Evolutionary conservation across 2,329 filamentous ascomycete species (phyloP).

Genomic region (Teratosphaeria nubilosa): DNA sequence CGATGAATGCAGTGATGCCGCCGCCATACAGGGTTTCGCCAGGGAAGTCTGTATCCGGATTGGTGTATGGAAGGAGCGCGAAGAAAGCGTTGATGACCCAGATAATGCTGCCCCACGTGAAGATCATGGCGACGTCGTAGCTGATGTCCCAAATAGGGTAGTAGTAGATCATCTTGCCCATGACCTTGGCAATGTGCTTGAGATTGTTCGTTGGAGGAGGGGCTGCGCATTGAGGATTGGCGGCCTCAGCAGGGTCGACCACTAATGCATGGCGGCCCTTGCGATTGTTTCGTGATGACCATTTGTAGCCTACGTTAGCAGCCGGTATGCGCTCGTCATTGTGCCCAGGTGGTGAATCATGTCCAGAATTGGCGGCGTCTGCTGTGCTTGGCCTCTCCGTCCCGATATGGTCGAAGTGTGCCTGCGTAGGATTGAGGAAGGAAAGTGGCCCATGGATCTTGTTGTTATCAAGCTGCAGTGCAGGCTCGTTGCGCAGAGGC

Average conservation of each 20-base stretch:
- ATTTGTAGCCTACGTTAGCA: constrained; percentile 23
- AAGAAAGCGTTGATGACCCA: constrained; percentile 51
- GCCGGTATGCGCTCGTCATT: neutral
- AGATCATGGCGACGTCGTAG: constrained; percentile 44
- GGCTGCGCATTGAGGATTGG: constrained; percentile 15
- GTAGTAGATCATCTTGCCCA: constrained; percentile 40
- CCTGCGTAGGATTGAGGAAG: constrained; percentile 43
- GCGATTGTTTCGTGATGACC: constrained; percentile 35
- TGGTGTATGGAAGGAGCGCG: constrained; percentile 48
- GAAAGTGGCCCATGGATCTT: constrained; percentile 31
- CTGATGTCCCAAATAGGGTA: constrained; percentile 50
- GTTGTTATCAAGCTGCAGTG: constrained; percentile 17
- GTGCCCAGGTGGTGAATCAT: neutral
- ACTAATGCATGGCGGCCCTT: constrained; percentile 33
- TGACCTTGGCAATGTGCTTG: constrained; percentile 25
- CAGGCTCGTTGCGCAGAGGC: constrained; percentile 16
- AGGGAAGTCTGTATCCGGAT: constrained; percentile 44
- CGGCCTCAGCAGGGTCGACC: constrained; percentile 16
- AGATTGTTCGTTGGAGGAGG: constrained; percentile 27
- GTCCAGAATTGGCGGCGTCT: neutral
- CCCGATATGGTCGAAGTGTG: constrained; percentile 21
- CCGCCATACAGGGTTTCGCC: constrained; percentile 45
- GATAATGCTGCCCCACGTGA: constrained; percentile 41
- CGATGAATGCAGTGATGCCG: constrained; percentile 54
- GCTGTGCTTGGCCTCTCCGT: neutral